A percentile compares a stretch with the other conserved stretches of the same genome.
phyloP scores from a whole-genome alignment of 345 rosid species.

The Arabidopsis arenosa region DNA sequence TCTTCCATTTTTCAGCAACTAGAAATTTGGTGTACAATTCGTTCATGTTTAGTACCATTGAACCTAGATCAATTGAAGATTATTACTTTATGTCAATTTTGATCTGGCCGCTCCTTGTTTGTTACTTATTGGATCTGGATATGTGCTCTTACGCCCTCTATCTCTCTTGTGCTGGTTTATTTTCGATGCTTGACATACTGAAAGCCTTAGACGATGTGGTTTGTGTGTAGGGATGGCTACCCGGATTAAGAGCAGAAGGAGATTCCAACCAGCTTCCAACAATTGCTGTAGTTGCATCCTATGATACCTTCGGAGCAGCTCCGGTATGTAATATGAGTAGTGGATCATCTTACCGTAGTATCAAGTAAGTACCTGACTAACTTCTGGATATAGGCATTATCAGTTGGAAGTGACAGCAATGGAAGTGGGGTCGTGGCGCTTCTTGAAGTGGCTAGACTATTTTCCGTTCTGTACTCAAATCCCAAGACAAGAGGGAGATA shows the following conservation, averaged over 20 bases:
- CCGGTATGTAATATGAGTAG: conserved; percentile 68
- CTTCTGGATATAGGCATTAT: conserved; percentile 72
- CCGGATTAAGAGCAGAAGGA: conserved; percentile 88
- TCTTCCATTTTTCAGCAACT: conserved; percentile 15
- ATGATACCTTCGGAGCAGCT: conserved; percentile 96
- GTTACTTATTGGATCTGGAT: conserved; percentile 17
- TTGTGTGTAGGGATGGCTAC: conserved; percentile 88
- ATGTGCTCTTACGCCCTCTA: not conserved
- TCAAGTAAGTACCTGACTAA: conserved; percentile 25
- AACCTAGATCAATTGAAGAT: not conserved
- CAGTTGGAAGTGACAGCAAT: conserved; percentile 96
- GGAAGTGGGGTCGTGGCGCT: conserved; percentile 96
- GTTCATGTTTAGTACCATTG: not conserved
- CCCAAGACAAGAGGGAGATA: conserved; percentile 96
- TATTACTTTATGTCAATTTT: not conserved
- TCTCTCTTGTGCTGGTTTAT: not conserved
- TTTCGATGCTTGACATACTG: not conserved
- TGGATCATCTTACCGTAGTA: conserved; percentile 22
- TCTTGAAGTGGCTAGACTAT: conserved; percentile 94
- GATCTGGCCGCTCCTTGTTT: conserved; percentile 5
- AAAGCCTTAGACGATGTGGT: conserved; percentile 33
- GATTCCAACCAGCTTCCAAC: conserved; percentile 90
- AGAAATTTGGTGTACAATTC: conserved; percentile 10
- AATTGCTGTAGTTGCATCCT: conserved; percentile 93
- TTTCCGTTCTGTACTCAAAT: conserved; percentile 88